phyloP scores from a whole-genome alignment of 1,284 basidiomycete species.

The Blastosporella zonata region DNA sequence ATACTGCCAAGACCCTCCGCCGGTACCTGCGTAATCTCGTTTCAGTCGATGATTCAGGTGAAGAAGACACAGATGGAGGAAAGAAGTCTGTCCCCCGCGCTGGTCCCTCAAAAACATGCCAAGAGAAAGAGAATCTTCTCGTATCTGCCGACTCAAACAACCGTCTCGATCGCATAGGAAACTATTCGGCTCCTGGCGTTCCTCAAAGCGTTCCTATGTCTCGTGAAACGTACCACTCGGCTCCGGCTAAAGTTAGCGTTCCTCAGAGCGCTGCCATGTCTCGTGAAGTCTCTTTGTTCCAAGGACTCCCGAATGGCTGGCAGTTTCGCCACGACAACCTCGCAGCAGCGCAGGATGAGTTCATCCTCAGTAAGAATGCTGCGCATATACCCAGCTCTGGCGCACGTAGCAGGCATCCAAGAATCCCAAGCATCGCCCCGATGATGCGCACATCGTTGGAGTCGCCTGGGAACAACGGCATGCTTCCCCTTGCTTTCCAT shows the following conservation, averaged over 20 bases:
- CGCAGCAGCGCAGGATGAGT: conserved; percentile 34
- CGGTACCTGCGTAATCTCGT: conserved; percentile 15
- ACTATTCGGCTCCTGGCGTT: conserved; percentile 13
- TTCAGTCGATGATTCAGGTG: neutral
- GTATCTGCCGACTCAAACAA: neutral
- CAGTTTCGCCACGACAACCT: conserved; percentile 38
- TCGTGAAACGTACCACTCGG: conserved; percentile 28
- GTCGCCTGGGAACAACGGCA: conserved; percentile 11
- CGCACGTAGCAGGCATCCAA: conserved; percentile 19
- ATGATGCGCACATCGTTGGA: conserved; percentile 25
- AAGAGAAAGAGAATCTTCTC: conserved; percentile 1
- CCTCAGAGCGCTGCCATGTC: conserved; percentile 34
- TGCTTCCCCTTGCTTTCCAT: neutral
- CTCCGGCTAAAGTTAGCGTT: conserved; percentile 9
- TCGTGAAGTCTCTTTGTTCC: conserved; percentile 43
- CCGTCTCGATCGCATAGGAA: conserved; percentile 3
- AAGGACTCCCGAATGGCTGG: conserved; percentile 45
- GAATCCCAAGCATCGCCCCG: conserved; percentile 32
- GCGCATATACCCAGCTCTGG: conserved; percentile 7
- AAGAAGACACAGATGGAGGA: neutral
- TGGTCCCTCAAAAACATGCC: neutral
- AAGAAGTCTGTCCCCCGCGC: neutral
- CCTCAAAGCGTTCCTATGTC: conserved; percentile 34
- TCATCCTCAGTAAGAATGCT: conserved; percentile 24
- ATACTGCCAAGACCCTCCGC: conserved; percentile 15